A percentile compares a stretch with the other conserved stretches of the same genome.
phyloP scores from a whole-genome alignment of 192 early-diverging fungal species.

The Entomortierella lignicola region DNA sequence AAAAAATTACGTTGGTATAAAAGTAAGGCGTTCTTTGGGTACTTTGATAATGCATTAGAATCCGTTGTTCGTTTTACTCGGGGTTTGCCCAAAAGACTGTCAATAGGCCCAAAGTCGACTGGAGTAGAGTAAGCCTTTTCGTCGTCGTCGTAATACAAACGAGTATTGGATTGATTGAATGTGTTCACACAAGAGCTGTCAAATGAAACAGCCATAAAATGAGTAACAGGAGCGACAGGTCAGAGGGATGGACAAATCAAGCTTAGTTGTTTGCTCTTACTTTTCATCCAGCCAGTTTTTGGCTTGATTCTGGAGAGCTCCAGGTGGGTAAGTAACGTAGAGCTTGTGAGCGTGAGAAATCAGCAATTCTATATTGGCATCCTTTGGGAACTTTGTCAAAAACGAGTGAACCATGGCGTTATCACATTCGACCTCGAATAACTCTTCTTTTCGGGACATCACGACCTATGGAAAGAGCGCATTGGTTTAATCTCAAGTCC shows the following conservation, averaged over 20 bases:
- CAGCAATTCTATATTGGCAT: constrained; percentile 55
- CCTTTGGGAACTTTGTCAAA: constrained; percentile 62
- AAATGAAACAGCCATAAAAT: background rate
- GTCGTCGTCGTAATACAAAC: constrained; percentile 26
- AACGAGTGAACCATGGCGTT: constrained; percentile 60
- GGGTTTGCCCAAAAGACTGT: constrained; percentile 38
- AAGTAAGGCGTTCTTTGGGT: constrained; percentile 5
- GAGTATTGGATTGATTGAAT: constrained; percentile 15
- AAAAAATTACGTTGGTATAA: constrained; percentile 35
- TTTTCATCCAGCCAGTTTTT: constrained; percentile 51
- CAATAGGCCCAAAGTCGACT: constrained; percentile 38
- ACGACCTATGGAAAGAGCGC: constrained; percentile 52
- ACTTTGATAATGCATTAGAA: constrained; percentile 24
- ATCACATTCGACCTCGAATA: constrained; percentile 57
- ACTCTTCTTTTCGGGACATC: constrained; percentile 50
- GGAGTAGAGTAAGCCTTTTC: constrained; percentile 14
- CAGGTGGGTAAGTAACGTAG: constrained; percentile 45
- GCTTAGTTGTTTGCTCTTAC: constrained; percentile 8
- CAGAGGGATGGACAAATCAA: too few relatives aligned
- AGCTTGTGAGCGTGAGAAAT: constrained; percentile 53
- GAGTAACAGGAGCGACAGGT: background rate
- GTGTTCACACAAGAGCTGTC: constrained; percentile 45
- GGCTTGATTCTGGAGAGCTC: constrained; percentile 50
- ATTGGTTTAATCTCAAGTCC: background rate
- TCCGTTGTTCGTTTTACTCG: constrained; percentile 28